Base-by-base conservation (phyloP, 1,284 basidiomycete genomes). In the Cryptococcus sp. region DNA sequence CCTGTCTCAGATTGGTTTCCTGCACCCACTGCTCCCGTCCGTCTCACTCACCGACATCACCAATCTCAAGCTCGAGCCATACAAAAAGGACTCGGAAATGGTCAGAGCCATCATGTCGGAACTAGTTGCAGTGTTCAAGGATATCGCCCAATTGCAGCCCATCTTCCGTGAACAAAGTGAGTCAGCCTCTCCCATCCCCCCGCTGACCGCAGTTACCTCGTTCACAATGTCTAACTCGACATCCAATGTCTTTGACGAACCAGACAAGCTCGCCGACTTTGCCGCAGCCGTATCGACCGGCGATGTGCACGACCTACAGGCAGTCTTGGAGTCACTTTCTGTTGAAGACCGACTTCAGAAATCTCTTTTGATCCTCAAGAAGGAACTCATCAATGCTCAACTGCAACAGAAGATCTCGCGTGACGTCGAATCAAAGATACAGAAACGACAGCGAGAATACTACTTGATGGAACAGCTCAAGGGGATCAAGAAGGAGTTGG, bases 381-480 rank as follows among this genome's bases (percentile, higher is more conserved):
- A 98, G 78, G 94, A 98, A 75, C 82, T 98, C 34, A 96, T 98
- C 77, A 98, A 97, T 65, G 92, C 92, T 0, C 91, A 98, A 73
- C 78, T 98, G 43, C 94, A 98, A 77, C 86, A 83, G 72, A 97
- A 97, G 78, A 88, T 98, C 55, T 86, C 87, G 13, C 83, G 90
- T 39, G 94, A 98, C 64, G 92, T 98, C 21, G 92, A 98, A 72
- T 84, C 79, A 78, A 97, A 97, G 80, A 97, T 98, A 57, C 91
- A 91, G 46, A 98, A 98, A 76, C 82, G 93, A 14, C 94, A 98
- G 73, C 81, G 93, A 54, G 96, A 98, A 78, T 98, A 96, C 71
- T 98, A 96, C 75, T 80, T 99, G 53, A 93, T 91, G 88, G 96
- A 99, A 75, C 96, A 98, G 77, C 83, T 98, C 57, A 97, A 96